Evolutionary conservation across 805 yeast genomes (phyloP).

Genomic region (Ogataea siamensis): DNA sequence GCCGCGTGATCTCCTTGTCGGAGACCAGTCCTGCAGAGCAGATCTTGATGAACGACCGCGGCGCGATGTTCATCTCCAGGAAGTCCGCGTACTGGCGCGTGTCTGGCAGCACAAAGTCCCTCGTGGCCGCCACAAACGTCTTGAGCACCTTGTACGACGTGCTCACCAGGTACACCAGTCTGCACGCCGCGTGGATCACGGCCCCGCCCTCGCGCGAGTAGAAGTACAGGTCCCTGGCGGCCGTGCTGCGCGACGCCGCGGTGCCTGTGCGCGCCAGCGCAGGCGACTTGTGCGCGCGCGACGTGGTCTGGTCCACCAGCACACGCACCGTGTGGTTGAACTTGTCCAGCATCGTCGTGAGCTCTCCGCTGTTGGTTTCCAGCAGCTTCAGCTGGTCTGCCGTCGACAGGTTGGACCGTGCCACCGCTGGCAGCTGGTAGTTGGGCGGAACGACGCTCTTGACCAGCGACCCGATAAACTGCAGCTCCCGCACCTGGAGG

Average conservation of each 20-base stretch:
- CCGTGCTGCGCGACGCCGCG: constrained; percentile 1
- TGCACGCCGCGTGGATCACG: constrained; percentile 34
- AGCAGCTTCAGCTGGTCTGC: constrained; percentile 47
- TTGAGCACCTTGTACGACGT: constrained; percentile 52
- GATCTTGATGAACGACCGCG: constrained; percentile 56
- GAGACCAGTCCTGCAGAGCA: constrained; percentile 63
- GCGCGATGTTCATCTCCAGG: constrained; percentile 50
- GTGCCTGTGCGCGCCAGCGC: constrained; percentile 15
- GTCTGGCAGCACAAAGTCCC: constrained; percentile 60
- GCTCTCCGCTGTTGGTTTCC: constrained; percentile 39
- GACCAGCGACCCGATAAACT: constrained; percentile 25
- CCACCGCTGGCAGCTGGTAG: constrained; percentile 30
- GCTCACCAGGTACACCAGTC: constrained; percentile 52
- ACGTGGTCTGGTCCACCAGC: constrained; percentile 42
- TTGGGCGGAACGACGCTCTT: constrained; percentile 23
- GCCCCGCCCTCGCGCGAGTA: constrained; percentile 66
- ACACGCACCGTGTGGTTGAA: constrained; percentile 63
- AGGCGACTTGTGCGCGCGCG: constrained; percentile 12
- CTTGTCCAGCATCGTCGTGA: constrained; percentile 60
- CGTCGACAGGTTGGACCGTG: constrained; percentile 30
- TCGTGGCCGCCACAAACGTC: constrained; percentile 53
- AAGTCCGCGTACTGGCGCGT: constrained; percentile 70
- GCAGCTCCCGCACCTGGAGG: constrained; percentile 58
- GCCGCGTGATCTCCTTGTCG: constrained; percentile 32
- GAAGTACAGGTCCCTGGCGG: constrained; percentile 36